Evolutionary conservation across 306 rosid genomes (phyloP).

Genomic region (Cicer pinnatifidum): DNA sequence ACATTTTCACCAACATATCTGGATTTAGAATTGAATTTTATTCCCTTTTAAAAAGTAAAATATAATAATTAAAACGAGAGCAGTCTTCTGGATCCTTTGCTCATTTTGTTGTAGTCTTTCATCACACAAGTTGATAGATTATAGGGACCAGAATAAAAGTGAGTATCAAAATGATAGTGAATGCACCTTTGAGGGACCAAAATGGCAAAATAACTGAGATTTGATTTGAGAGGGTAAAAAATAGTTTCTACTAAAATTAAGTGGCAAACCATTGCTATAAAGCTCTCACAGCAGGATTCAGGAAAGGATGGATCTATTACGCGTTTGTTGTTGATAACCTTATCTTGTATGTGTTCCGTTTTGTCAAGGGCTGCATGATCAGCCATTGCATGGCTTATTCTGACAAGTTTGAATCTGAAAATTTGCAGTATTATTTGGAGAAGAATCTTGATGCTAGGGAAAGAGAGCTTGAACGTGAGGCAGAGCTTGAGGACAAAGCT

Average conservation of each 20-base stretch:
- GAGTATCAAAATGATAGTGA: neutral
- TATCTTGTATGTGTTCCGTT: neutral
- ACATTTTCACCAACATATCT: neutral
- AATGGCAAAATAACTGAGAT: neutral
- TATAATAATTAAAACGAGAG: neutral
- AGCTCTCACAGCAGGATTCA: neutral
- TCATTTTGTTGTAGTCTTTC: conserved; percentile 25
- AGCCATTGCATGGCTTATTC: conserved; percentile 22
- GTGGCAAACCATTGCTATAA: neutral
- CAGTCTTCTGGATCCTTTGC: neutral
- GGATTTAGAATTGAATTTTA: neutral
- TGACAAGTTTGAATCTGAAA: conserved; percentile 43
- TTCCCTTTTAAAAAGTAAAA: neutral
- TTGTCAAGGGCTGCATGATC: neutral
- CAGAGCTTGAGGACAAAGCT: conserved; percentile 90
- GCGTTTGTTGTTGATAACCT: neutral
- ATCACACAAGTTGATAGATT: neutral
- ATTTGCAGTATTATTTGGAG: conserved; percentile 83
- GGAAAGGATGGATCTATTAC: neutral
- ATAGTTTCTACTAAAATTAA: neutral
- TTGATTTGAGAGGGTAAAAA: conserved; percentile 18
- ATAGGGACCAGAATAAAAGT: neutral
- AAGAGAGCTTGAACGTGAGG: conserved; percentile 85
- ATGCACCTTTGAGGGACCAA: neutral
- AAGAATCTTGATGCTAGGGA: conserved; percentile 89